Conservation (phyloP, 2,329 filamentous ascomycete species). For the Paracorniculantispora psalliotae region DNA sequence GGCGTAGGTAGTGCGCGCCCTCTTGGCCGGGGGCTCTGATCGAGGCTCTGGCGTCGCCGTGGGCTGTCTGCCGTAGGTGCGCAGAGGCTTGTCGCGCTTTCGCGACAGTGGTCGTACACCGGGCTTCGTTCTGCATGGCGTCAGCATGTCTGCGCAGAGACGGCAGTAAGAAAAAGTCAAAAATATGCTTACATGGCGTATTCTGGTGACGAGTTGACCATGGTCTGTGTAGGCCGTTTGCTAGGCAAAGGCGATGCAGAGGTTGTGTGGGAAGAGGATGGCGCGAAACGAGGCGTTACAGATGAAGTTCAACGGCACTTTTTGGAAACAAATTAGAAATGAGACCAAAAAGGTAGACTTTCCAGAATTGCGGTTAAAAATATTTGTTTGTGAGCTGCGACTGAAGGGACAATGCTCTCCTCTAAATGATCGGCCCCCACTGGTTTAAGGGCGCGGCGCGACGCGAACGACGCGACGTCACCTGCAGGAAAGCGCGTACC, state of each 20-base stretch:
- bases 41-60: slow-evolving; percentile 21
- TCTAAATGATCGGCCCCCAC: background rate
- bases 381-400: background rate
- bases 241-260: background rate
- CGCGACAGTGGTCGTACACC: slow-evolving; percentile 21
- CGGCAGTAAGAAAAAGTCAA: background rate
- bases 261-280: background rate
- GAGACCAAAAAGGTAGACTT: background rate
- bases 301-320: background rate
- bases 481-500: slow-evolving; percentile 9
- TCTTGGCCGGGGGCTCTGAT: slow-evolving; percentile 27
- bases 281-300: background rate
- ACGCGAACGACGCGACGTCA: slow-evolving; percentile 11
- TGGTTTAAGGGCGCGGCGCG: background rate
- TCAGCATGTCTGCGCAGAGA: slow-evolving; percentile 12
- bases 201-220: slow-evolving; percentile 25
- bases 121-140: slow-evolving; percentile 26
- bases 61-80: slow-evolving; percentile 36
- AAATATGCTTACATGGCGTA: slow-evolving; percentile 23
- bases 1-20: slow-evolving; percentile 5
- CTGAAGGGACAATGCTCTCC: background rate
- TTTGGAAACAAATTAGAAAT: background rate
- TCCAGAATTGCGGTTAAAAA: background rate
- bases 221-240: slow-evolving; percentile 10
- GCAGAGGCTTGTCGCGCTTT: slow-evolving; percentile 30